Percentiles rank a stretch among this genome's conserved stretches.
Evolutionary conservation across 202 grass and related monocot species (phyloP).

Genomic region (Panicum hallii): DNA sequence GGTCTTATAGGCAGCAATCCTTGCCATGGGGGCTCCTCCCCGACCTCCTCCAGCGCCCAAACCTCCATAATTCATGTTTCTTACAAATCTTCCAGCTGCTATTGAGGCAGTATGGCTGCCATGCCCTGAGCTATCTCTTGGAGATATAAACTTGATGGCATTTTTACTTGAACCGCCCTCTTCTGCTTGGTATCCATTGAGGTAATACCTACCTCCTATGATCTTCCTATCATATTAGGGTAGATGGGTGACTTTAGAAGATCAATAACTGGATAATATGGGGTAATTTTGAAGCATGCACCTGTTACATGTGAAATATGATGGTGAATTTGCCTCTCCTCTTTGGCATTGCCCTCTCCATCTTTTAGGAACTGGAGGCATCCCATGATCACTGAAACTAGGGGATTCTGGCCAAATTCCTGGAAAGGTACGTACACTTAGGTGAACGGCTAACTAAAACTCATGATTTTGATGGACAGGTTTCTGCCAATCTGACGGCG

Average conservation of each 20-base stretch:
- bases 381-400: conserved; percentile 74
- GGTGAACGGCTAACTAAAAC: not conserved
- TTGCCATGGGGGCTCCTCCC: conserved; percentile 76
- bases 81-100: conserved; percentile 67
- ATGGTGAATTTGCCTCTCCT: conserved; percentile 59
- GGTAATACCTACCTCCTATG: conserved; percentile 86
- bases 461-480: not conserved
- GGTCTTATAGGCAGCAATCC: conserved; percentile 81
- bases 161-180: conserved; percentile 42
- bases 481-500: not conserved
- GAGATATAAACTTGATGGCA: conserved; percentile 56
- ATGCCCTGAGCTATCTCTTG: conserved; percentile 78
- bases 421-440: conserved; percentile 6
- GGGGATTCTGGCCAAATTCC: conserved; percentile 90
- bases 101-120: conserved; percentile 83
- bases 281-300: conserved; percentile 2
- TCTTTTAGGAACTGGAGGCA: conserved; percentile 67
- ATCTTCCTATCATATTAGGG: conserved; percentile 62
- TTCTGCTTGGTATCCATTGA: conserved; percentile 72
- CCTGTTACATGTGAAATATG: conserved; percentile 83
- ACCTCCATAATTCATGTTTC: conserved; percentile 67
- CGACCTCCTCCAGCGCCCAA: conserved; percentile 62
- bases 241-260: not conserved
- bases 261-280: conserved; percentile 9
- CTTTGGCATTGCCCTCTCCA: conserved; percentile 78